Evolutionary conservation across 306 rosid genomes (phyloP), one percentile per base, ranked within the genome.

Genomic region (Phaseolus lunatus): DNA sequence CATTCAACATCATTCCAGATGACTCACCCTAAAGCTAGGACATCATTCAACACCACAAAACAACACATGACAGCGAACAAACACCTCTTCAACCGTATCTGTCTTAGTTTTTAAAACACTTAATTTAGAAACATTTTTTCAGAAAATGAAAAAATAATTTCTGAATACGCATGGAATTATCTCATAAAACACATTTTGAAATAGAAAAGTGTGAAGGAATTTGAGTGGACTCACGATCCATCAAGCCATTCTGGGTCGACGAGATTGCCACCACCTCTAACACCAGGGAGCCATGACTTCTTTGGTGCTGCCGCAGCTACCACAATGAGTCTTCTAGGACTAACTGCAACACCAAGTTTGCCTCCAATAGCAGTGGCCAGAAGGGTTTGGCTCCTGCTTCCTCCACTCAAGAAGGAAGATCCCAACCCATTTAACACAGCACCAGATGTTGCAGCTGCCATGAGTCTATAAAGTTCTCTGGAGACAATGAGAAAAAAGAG

Each of bases 181-280:
- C 9, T 3, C 10, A 54, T 31, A 54, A 54, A 54, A 54, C 31
- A 26, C 37, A 13, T 58, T 57, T 58, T 58, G 31, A 27, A 59
- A 59, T 19, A 5, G 27, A 59, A 14, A 59, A 14, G 18, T 58
- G 39, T 5, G 39, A 59, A 59, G 66, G 41, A 26, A 50, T 50
- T 18, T 48, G 27, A 41, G 48, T 29, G 69, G 52, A 87, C 98
- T 87, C 84, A 95, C 99, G 99, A 95, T 90, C 99, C 99, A 72
- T 95, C 99, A 18, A 95, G 99, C 99, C 99, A 95, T 81, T 95
- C 99, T 1, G 99, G 99, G 83, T 95, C 87, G 72, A 88, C 4
- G 20, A 95, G 80, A 67, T 90, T 95, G 44, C 94, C 93, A 27
- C 97, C 91, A 15, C 72, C 93, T 54, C 4, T 89, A 37, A 95